Evolutionary conservation across 257 asterid species (phyloP), one percentile per base, ranked within the genome.

Genomic region (Nicotiana benthamiana): DNA sequence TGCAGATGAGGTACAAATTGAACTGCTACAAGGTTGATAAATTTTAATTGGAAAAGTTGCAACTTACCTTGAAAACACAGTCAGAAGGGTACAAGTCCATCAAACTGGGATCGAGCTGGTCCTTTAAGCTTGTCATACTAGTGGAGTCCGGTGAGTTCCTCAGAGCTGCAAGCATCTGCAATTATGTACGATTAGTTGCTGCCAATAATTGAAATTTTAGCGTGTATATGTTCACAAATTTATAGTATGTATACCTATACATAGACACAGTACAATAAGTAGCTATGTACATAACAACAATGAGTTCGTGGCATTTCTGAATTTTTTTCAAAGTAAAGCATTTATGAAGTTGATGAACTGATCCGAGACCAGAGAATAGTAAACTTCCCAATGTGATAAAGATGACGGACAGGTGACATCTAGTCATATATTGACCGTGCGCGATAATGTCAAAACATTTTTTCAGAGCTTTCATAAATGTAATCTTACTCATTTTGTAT

Each of bases 141-240:
- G 81, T 87, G 78, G 93, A 93, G 89, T 93, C 95, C 0, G 98
- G 97, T 2, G 97, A 82, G 82, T 87, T 90, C 87, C 84, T 92
- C 75, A 95, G 81, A 63, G 97, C 96, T 15, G 95, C 91, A 83
- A 95, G 91, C 96, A 95, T 92, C 99, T 95, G 95, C 87, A 87
- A 83, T 56, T 59, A 75, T 51, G 70, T 79, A 62, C 30, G 59
- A 82, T 83, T 62, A 88, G 60, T 36, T 17, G 51, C 75, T 52
- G 77, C 57, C 43, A 36, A 75, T 27, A 9, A 28, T 24, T 18
- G 28, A 26, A 26, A 26, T 26, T 26, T 26, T 22, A 54, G 28
- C 9, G 15, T 53, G 43, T 34, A 10, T 10, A 10, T 56, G 4
- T 18, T 36, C 4, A 43, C 11, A 54, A 11, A 43, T 40, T 15